Conservation (phyloP, 768 basidiomycete genomes). For the Termitomyces sp. region DNA sequence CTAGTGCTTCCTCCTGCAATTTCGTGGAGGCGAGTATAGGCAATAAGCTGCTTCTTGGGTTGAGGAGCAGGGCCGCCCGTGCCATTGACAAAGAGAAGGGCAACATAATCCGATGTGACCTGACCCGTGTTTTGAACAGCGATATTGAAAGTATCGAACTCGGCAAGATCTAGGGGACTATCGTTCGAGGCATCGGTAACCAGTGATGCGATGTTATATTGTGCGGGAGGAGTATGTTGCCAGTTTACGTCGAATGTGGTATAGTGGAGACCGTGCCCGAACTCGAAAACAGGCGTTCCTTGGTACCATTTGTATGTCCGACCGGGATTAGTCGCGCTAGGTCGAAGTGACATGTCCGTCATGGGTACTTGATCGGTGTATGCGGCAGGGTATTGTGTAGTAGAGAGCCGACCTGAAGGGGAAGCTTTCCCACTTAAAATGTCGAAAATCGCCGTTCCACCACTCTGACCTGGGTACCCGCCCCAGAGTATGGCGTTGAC, state of each 20-base stretch:
- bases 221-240: conserved; percentile 26
- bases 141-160: conserved; percentile 48
- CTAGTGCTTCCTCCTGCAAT: conserved; percentile 23
- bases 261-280: conserved; percentile 53
- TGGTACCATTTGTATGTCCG: conserved; percentile 59
- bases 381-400: conserved; percentile 50
- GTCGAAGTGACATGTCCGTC: conserved; percentile 57
- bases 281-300: conserved; percentile 47
- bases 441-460: conserved; percentile 50
- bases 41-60: conserved; percentile 49
- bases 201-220: conserved; percentile 40
- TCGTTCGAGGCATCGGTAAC: conserved; percentile 21
- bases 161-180: conserved; percentile 35
- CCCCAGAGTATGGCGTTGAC: conserved; percentile 55
- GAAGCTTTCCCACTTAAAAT: conserved; percentile 48
- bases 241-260: conserved; percentile 45
- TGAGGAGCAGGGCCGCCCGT: conserved; percentile 45
- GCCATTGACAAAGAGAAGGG: conserved; percentile 48
- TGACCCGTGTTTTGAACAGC: conserved; percentile 46
- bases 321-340: conserved; percentile 45
- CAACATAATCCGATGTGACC: conserved; percentile 50
- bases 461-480: conserved; percentile 56
- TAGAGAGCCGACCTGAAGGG: conserved; percentile 52
- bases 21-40: conserved; percentile 38
- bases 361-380: conserved; percentile 47